phyloP scores from a whole-genome alignment of 176 grass and related monocot genomes.

The Cenchrus fungigraminus region DNA sequence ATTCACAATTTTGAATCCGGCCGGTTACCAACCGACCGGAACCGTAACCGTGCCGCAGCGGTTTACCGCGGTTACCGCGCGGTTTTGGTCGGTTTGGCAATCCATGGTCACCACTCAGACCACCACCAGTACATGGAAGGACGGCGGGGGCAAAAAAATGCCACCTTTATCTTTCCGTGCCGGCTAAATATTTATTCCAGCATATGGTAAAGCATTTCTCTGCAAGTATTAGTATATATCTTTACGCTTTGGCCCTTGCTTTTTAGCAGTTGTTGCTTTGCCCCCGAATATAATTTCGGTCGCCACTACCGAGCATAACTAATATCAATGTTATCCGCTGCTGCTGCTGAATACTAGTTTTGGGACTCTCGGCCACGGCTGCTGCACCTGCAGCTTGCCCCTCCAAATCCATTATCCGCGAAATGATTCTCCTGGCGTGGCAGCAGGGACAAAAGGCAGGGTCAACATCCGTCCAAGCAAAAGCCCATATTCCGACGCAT shows the following conservation, averaged over 20 bases:
- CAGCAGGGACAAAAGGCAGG: slow-evolving; percentile 38
- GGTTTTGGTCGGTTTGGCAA: too few relatives aligned
- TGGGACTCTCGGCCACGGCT: not conserved
- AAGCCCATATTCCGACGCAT: slow-evolving; percentile 33
- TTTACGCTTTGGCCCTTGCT: slow-evolving; percentile 8
- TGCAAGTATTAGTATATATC: not conserved
- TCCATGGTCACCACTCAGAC: not conserved
- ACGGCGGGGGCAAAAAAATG: not conserved
- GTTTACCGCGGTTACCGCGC: too few relatives aligned
- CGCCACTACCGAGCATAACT: slow-evolving; percentile 35
- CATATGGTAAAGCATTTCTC: slow-evolving; percentile 1
- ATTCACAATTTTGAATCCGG: too few relatives aligned
- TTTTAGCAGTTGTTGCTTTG: slow-evolving; percentile 24
- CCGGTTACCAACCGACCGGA: too few relatives aligned
- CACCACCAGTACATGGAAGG: not conserved
- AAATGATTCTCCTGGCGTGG: slow-evolving; percentile 51
- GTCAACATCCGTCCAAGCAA: slow-evolving; percentile 29
- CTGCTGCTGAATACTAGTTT: not conserved
- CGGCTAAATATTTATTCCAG: not conserved
- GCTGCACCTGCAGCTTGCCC: not conserved
- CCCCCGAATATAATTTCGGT: slow-evolving; percentile 5
- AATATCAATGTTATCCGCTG: slow-evolving; percentile 13
- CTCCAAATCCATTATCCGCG: slow-evolving; percentile 46
- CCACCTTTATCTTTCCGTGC: not conserved
- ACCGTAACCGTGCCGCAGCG: too few relatives aligned